These are phyloP conservation scores for Apiotrichum montevideense DNA, from an alignment of 1,284 basidiomycete species.

Conservation along the genomic window DNA sequence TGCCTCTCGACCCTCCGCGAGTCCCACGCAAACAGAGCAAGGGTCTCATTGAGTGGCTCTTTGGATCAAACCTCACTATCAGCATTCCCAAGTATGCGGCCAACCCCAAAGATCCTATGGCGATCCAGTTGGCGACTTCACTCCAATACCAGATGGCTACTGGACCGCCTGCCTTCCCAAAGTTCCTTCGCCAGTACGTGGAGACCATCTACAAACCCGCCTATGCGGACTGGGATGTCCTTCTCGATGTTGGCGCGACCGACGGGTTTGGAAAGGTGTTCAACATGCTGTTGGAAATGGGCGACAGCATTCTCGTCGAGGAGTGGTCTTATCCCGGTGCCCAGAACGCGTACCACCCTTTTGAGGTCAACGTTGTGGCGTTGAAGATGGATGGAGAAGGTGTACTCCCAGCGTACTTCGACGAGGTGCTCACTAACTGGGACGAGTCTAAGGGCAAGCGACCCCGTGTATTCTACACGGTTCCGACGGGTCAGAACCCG, in stretches of 20 bases:
- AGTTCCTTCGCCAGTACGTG: slow-evolving; percentile 55
- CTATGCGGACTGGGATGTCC: slow-evolving; percentile 59
- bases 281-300: slow-evolving; percentile 62
- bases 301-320: slow-evolving; percentile 64
- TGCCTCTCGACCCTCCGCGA: slow-evolving; percentile 54
- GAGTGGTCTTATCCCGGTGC: slow-evolving; percentile 51
- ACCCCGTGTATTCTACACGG: slow-evolving; percentile 60
- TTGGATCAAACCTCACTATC: slow-evolving; percentile 50
- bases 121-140: slow-evolving; percentile 58
- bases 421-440: slow-evolving; percentile 61
- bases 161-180: slow-evolving; percentile 41
- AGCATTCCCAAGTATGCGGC: slow-evolving; percentile 56
- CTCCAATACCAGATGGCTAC: slow-evolving; percentile 62
- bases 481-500: slow-evolving; percentile 59
- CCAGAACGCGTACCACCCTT: slow-evolving; percentile 39
- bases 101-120: slow-evolving; percentile 36
- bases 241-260: slow-evolving; percentile 68
- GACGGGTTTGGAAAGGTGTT: slow-evolving; percentile 55
- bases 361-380: slow-evolving; percentile 28
- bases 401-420: slow-evolving; percentile 59
- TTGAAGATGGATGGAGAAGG: slow-evolving; percentile 68
- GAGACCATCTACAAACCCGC: slow-evolving; percentile 61
- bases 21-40: slow-evolving; percentile 27
- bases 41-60: slow-evolving; percentile 58
- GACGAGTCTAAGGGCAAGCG: slow-evolving; percentile 52